A percentile compares a stretch with the other conserved stretches of the same genome.
Evolutionary conservation across 2,329 filamentous ascomycete species (phyloP).

Genomic region (Samsoniella hepiali): DNA sequence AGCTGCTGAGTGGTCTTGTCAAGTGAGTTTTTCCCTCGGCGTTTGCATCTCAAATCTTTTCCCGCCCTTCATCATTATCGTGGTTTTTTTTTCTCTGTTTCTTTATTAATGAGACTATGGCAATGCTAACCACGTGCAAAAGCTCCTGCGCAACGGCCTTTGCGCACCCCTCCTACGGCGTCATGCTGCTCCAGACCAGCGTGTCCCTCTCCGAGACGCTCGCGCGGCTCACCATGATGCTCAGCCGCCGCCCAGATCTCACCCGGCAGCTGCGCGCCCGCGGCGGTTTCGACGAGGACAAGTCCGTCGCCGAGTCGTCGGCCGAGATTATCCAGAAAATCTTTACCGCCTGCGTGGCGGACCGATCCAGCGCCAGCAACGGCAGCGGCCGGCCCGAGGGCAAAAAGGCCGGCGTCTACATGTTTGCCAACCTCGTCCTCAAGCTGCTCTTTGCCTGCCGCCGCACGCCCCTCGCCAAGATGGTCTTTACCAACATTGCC

Average conservation of each 20-base stretch:
- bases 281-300: conserved; percentile 61
- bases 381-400: conserved; percentile 67
- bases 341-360: conserved; percentile 85
- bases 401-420: conserved; percentile 84
- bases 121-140: neutral
- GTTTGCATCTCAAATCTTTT: neutral
- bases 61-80: too few relatives aligned
- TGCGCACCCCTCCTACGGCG: conserved; percentile 72
- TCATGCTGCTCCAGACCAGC: conserved; percentile 78
- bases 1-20: conserved; percentile 68
- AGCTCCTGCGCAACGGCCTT: conserved; percentile 83
- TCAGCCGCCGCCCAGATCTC: conserved; percentile 77
- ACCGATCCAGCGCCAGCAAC: conserved; percentile 63
- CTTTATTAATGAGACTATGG: too few relatives aligned
- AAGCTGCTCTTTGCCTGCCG: conserved; percentile 86
- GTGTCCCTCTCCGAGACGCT: conserved; percentile 78
- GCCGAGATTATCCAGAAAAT: conserved; percentile 88
- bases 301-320: conserved; percentile 78
- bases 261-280: conserved; percentile 61
- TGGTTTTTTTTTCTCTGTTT: neutral
- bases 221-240: conserved; percentile 75
- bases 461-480: conserved; percentile 78
- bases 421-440: conserved; percentile 85
- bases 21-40: conserved; percentile 53
- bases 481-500: conserved; percentile 85